Conservation (phyloP, 1,139 yeast species). For the Lipomyces yarrowii region DNA sequence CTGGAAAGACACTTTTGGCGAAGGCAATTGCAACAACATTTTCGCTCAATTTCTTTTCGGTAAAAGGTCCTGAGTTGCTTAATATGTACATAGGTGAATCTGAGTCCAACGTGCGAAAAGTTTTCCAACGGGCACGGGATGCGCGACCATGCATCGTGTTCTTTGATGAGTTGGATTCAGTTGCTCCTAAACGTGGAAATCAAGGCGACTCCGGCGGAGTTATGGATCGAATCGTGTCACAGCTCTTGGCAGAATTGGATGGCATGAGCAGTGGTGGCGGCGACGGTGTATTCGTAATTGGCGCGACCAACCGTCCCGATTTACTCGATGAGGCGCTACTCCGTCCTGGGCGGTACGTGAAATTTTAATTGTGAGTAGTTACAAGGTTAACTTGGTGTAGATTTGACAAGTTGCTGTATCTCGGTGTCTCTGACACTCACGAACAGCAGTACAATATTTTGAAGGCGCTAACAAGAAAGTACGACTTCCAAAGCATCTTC, state of each 20-base stretch:
- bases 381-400: neutral
- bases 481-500: neutral
- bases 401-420: conserved; percentile 89
- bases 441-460: conserved; percentile 85
- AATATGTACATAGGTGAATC: conserved; percentile 99
- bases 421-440: conserved; percentile 90
- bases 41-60: conserved; percentile 90
- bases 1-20: conserved; percentile 92
- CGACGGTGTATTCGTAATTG: conserved; percentile 95
- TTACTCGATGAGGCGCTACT: conserved; percentile 88
- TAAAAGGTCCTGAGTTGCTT: conserved; percentile 91
- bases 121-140: conserved; percentile 91
- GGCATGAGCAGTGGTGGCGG: conserved; percentile 84
- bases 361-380: neutral
- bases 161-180: conserved; percentile 95
- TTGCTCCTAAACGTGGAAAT: conserved; percentile 96
- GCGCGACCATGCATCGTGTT: conserved; percentile 97
- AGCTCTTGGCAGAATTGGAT: conserved; percentile 87
- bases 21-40: conserved; percentile 96
- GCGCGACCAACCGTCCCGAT: conserved; percentile 97
- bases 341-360: conserved; percentile 78
- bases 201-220: conserved; percentile 99
- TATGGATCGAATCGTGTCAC: conserved; percentile 97
- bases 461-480: conserved; percentile 86
- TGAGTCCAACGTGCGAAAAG: conserved; percentile 93